These are phyloP conservation scores for Sphagnurus paluster DNA, from an alignment of 1,284 basidiomycete genomes.

Conservation along the genomic window DNA sequence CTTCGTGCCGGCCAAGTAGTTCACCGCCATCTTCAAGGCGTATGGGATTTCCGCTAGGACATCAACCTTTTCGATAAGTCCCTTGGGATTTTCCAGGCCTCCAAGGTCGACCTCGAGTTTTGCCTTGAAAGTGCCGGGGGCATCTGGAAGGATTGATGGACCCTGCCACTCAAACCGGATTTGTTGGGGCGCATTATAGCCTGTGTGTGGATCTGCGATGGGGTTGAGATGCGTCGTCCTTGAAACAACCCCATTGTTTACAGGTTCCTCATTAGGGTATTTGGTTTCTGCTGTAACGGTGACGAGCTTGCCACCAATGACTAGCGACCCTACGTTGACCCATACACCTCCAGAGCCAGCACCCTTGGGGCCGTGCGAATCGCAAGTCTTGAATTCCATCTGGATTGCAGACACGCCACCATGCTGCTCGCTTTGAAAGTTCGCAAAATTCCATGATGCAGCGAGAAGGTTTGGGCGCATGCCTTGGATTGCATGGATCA, in stretches of 20 bases:
- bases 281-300: constrained; percentile 72
- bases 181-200: constrained; percentile 76
- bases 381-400: constrained; percentile 95
- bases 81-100: constrained; percentile 54
- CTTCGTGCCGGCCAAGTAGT: constrained; percentile 89
- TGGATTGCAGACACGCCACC: constrained; percentile 86
- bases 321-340: constrained; percentile 85
- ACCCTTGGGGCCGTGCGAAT: constrained; percentile 74
- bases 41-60: constrained; percentile 95
- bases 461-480: constrained; percentile 97
- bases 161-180: constrained; percentile 83
- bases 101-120: constrained; percentile 63
- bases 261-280: constrained; percentile 58
- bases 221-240: constrained; percentile 68
- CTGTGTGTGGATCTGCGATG: constrained; percentile 71
- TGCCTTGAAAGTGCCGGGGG: constrained; percentile 57
- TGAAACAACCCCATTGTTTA: constrained; percentile 55
- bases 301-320: constrained; percentile 75
- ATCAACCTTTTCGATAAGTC: constrained; percentile 96
- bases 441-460: constrained; percentile 92
- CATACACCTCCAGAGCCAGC: constrained; percentile 76
- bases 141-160: constrained; percentile 53
- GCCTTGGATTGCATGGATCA: constrained; percentile 96
- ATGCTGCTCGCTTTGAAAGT: constrained; percentile 76
- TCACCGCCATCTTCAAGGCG: constrained; percentile 86